These are phyloP conservation scores for Lipomyces yamadae DNA, from an alignment of 805 yeast species.

Conservation along the genomic window DNA sequence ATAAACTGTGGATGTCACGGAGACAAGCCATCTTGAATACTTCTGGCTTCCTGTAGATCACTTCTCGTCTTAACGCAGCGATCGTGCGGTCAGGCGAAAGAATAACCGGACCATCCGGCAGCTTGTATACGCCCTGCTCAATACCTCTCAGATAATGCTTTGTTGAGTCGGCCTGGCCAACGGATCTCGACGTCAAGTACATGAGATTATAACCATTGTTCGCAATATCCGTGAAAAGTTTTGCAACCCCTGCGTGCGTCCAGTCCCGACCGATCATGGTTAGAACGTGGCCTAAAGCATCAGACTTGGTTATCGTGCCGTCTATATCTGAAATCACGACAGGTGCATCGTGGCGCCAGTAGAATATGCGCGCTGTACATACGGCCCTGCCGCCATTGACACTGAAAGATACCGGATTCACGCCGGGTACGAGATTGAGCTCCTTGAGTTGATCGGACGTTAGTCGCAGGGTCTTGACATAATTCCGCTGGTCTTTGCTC, in stretches of 20 bases:
- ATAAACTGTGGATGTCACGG: conserved; percentile 78
- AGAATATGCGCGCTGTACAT: conserved; percentile 70
- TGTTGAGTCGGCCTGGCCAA: conserved; percentile 93
- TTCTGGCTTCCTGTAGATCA: conserved; percentile 92
- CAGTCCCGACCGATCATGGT: conserved; percentile 95
- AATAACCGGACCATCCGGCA: conserved; percentile 93
- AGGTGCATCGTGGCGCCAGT: conserved; percentile 85
- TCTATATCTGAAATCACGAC: conserved; percentile 96
- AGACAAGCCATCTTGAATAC: conserved; percentile 98
- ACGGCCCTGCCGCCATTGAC: conserved; percentile 84
- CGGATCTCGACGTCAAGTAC: conserved; percentile 93
- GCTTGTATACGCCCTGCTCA: conserved; percentile 64
- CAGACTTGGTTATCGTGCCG: conserved; percentile 97
- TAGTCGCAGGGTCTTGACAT: conserved; percentile 84
- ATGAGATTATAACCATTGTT: conserved; percentile 90
- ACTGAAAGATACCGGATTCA: conserved; percentile 75
- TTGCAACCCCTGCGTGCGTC: conserved; percentile 97
- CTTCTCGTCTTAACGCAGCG: conserved; percentile 91
- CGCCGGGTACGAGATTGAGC: conserved; percentile 75
- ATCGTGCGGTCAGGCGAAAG: conserved; percentile 94
- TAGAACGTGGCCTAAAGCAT: conserved; percentile 94
- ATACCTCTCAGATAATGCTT: conserved; percentile 80
- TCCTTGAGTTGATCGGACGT: conserved; percentile 86
- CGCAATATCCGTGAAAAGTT: conserved; percentile 82
- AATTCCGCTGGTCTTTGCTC: conserved; percentile 44